phyloP scores from a whole-genome alignment of 208 protist species.

The Leishmania guyanensis region DNA sequence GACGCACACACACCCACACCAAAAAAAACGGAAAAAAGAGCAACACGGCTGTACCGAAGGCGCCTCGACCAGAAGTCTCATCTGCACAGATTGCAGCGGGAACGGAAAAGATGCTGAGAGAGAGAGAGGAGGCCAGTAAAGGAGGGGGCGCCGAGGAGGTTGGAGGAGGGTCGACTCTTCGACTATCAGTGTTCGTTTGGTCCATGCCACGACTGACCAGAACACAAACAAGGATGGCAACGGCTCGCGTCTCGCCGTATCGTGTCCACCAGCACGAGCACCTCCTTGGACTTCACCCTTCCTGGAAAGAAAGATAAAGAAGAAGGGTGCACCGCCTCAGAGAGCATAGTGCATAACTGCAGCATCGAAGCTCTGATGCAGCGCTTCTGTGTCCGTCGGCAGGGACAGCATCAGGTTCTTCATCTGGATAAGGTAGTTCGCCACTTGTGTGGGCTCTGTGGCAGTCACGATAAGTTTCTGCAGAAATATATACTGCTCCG shows the following conservation, averaged over 20 bases:
- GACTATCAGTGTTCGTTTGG: not conserved
- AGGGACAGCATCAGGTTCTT: conserved; percentile 69
- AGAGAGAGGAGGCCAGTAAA: not conserved
- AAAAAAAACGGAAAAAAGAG: not conserved
- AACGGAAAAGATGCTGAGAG: not conserved
- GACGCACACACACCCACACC: not conserved
- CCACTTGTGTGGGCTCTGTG: conserved; percentile 67
- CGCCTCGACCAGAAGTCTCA: not conserved
- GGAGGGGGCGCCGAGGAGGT: not conserved
- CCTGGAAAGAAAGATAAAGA: not conserved
- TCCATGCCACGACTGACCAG: not conserved
- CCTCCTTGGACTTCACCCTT: not conserved
- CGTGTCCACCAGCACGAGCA: not conserved
- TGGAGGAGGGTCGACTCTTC: not conserved
- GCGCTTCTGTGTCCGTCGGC: conserved; percentile 44
- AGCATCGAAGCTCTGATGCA: conserved; percentile 45
- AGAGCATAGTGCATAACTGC: conserved; percentile 35
- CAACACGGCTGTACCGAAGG: not conserved
- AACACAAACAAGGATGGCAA: not conserved
- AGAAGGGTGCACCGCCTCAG: not conserved
- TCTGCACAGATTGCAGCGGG: not conserved
- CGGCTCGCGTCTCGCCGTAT: not conserved
- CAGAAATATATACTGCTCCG: conserved; percentile 54
- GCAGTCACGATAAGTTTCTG: conserved; percentile 66
- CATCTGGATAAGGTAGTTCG: conserved; percentile 74